Evolutionary conservation across 768 basidiomycete genomes (phyloP).

Genomic region (Boletus patriciae): DNA sequence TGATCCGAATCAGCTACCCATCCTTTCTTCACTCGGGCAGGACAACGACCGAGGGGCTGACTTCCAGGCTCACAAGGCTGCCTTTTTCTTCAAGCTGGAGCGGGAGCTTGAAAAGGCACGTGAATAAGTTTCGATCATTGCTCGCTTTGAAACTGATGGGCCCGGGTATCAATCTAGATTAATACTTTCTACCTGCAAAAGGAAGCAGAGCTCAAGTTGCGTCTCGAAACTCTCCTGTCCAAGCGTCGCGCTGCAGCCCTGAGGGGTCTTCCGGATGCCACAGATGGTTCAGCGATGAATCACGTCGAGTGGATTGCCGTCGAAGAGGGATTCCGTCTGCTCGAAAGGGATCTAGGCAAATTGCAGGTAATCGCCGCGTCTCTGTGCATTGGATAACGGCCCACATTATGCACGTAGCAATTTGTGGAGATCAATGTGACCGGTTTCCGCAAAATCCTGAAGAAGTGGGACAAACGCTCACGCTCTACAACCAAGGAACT

Average conservation of each 20-base stretch:
- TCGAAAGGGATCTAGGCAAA: constrained; percentile 93
- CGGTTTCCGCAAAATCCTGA: constrained; percentile 95
- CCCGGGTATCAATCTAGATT: constrained; percentile 57
- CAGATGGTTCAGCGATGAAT: constrained; percentile 52
- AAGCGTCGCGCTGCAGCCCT: constrained; percentile 85
- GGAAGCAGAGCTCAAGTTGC: constrained; percentile 89
- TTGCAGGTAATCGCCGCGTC: constrained; percentile 64
- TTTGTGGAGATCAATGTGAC: constrained; percentile 97
- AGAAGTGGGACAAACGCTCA: constrained; percentile 98
- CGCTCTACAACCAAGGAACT: constrained; percentile 95
- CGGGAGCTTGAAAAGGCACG: constrained; percentile 94
- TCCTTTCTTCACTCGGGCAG: constrained; percentile 60
- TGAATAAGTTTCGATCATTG: constrained; percentile 4
- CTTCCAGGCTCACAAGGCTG: constrained; percentile 93
- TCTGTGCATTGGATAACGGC: constrained; percentile 9
- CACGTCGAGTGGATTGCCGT: constrained; percentile 95
- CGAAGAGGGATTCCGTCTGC: constrained; percentile 91
- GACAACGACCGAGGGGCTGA: constrained; percentile 77
- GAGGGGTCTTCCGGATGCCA: constrained; percentile 66
- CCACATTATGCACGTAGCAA: constrained; percentile 54
- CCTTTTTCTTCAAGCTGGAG: constrained; percentile 98
- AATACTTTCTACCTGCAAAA: constrained; percentile 97
- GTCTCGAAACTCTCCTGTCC: constrained; percentile 89
- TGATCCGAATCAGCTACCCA: constrained; percentile 52
- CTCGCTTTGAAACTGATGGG: constrained; percentile 4